Evolutionary conservation across 2,329 filamentous ascomycete species (phyloP).

Genomic region (Calonectria pauciramosa): DNA sequence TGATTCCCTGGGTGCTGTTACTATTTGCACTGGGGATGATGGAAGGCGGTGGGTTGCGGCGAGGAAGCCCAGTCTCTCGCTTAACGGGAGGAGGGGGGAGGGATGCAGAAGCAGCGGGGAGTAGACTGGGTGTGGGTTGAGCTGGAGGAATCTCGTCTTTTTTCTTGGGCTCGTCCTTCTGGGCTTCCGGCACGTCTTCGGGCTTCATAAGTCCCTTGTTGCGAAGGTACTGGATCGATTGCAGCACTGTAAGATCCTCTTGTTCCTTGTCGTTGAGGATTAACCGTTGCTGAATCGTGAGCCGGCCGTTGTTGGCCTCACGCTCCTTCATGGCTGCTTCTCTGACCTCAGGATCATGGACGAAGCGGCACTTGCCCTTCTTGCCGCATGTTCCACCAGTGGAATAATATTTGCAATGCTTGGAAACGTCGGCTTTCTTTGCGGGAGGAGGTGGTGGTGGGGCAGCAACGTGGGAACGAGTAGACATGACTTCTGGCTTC

Average conservation of each 20-base stretch:
- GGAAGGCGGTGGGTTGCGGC: conserved; percentile 50
- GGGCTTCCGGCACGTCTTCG: conserved; percentile 31
- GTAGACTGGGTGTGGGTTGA: conserved; percentile 47
- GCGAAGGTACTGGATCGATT: conserved; percentile 75
- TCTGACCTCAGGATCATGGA: conserved; percentile 74
- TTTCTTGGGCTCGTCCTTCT: conserved; percentile 34
- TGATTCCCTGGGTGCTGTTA: conserved; percentile 48
- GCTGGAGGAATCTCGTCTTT: conserved; percentile 31
- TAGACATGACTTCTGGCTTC: conserved; percentile 70
- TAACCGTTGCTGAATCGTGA: conserved; percentile 76
- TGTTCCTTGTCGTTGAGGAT: conserved; percentile 78
- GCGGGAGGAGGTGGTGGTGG: conserved; percentile 61
- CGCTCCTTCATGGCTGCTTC: conserved; percentile 75
- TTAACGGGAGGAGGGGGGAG: conserved; percentile 53
- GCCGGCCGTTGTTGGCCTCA: conserved; percentile 74
- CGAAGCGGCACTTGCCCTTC: conserved; percentile 82
- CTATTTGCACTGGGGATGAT: conserved; percentile 49
- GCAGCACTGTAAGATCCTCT: conserved; percentile 75
- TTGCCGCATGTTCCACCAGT: conserved; percentile 78
- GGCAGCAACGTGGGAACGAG: conserved; percentile 54
- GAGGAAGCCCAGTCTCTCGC: conserved; percentile 48
- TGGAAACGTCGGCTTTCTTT: conserved; percentile 72
- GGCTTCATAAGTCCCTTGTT: conserved; percentile 67
- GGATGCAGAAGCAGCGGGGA: conserved; percentile 56
- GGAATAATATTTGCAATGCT: conserved; percentile 79